Evolutionary conservation across 768 basidiomycete species (phyloP).

Genomic region (Pleurotus sapidus): DNA sequence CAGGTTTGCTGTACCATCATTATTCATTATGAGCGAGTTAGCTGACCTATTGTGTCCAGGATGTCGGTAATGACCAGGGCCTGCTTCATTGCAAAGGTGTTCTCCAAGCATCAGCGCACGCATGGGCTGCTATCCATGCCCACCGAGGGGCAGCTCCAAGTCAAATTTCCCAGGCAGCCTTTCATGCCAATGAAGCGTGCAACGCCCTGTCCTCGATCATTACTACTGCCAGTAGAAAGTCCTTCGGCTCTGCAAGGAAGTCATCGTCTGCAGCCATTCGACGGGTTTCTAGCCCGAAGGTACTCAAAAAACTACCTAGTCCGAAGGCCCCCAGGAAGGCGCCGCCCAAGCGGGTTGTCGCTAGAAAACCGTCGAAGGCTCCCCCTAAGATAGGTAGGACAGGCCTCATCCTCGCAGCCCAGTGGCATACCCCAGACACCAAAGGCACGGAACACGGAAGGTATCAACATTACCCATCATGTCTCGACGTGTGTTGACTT

Average conservation of each 20-base stretch:
- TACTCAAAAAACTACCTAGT: constrained; percentile 20
- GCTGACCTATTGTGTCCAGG: neutral
- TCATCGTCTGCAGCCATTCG: constrained; percentile 21
- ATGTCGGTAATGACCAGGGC: constrained; percentile 29
- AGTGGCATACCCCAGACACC: neutral
- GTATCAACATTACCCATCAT: too few species aligned
- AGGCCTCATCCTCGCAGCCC: too few species aligned
- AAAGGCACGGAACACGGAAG: neutral
- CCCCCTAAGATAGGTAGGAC: too few species aligned
- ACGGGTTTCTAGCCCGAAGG: constrained; percentile 18
- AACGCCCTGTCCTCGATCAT: constrained; percentile 40
- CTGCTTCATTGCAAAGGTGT: constrained; percentile 36
- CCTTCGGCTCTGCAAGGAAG: neutral
- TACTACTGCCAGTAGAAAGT: neutral
- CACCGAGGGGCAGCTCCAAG: constrained; percentile 51
- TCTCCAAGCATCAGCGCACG: constrained; percentile 51
- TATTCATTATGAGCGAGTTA: neutral
- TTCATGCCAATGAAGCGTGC: constrained; percentile 55
- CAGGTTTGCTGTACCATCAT: constrained; percentile 32
- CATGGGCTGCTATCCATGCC: constrained; percentile 71
- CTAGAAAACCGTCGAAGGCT: constrained; percentile 11
- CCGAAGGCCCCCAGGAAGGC: constrained; percentile 13
- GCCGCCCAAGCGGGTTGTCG: constrained; percentile 11
- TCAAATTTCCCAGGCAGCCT: constrained; percentile 41
- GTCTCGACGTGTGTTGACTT: too few species aligned